Conservation (phyloP, 495 filamentous ascomycete species). For the Tuber brumale region DNA sequence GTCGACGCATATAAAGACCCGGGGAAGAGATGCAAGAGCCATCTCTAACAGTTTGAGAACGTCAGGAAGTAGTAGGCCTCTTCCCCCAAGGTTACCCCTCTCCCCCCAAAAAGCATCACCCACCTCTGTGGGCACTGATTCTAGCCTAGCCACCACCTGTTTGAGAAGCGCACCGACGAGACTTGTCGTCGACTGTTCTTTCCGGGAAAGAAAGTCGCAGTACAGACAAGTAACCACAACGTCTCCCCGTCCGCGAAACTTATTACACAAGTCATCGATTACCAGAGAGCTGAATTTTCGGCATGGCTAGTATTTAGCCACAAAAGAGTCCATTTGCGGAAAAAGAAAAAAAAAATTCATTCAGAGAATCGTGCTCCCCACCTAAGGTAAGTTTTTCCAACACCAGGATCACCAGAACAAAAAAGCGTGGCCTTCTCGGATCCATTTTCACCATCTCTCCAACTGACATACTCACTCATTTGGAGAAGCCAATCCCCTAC, state of each 20-base stretch:
- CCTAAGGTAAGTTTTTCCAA: neutral
- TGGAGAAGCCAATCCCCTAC: neutral
- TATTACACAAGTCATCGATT: neutral
- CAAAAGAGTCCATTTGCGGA: neutral
- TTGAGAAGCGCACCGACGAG: neutral
- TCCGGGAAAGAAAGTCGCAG: constrained; percentile 1
- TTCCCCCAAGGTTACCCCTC: neutral
- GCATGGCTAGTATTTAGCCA: neutral
- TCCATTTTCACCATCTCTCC: neutral
- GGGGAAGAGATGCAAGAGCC: neutral
- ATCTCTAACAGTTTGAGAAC: neutral
- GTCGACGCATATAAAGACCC: neutral
- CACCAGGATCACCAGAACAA: neutral
- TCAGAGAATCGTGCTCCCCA: neutral
- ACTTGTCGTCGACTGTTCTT: neutral
- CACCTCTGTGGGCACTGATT: neutral
- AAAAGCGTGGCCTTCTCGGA: neutral
- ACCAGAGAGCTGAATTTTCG: neutral
- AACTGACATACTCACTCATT: neutral
- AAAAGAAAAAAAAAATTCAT: neutral
- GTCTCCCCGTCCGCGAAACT: neutral
- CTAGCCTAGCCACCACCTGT: neutral
- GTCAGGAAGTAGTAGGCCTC: neutral
- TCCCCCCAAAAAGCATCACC: neutral
- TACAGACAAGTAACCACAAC: neutral